Evolutionary conservation across 176 grass and related monocot species (phyloP).

Genomic region (Pontederia crassipes): DNA sequence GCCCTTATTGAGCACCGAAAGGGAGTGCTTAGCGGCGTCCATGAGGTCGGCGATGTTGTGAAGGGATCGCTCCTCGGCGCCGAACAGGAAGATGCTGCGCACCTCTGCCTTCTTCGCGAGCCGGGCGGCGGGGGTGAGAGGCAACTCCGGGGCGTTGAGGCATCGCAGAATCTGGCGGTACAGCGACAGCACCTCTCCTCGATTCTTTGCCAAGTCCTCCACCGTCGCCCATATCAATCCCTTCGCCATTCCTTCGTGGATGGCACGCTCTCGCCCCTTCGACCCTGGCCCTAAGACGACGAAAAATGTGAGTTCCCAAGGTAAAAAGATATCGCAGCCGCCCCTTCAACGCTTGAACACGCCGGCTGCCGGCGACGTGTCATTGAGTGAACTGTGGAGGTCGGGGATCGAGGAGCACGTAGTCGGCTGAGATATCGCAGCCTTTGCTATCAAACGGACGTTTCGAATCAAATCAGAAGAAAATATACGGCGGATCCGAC

Average conservation of each 20-base stretch:
- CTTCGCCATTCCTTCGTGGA: conserved; percentile 27
- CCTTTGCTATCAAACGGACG: no score
- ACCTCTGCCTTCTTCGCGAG: conserved; percentile 82
- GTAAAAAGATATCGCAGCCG: no score
- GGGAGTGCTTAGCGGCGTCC: conserved; percentile 50
- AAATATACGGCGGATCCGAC: no score
- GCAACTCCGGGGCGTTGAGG: conserved; percentile 59
- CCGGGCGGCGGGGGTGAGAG: conserved; percentile 46
- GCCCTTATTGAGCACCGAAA: conserved; percentile 58
- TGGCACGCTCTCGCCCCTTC: no score
- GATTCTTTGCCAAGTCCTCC: conserved; percentile 51
- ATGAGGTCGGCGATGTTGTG: conserved; percentile 82
- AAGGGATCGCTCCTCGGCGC: conserved; percentile 58
- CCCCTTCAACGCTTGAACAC: no score
- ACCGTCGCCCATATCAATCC: conserved; percentile 70
- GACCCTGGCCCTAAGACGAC: no score
- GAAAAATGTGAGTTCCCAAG: no score
- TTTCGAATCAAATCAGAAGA: no score
- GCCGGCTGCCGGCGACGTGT: no score
- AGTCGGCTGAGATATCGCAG: no score
- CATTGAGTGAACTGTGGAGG: no score
- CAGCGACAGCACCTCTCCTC: conserved; percentile 48
- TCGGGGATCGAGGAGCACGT: no score
- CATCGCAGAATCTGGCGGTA: conserved; percentile 72
- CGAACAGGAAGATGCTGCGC: conserved; percentile 67